Conservation (phyloP, 805 yeast genomes). For the Metschnikowia cerradonensis region DNA sequence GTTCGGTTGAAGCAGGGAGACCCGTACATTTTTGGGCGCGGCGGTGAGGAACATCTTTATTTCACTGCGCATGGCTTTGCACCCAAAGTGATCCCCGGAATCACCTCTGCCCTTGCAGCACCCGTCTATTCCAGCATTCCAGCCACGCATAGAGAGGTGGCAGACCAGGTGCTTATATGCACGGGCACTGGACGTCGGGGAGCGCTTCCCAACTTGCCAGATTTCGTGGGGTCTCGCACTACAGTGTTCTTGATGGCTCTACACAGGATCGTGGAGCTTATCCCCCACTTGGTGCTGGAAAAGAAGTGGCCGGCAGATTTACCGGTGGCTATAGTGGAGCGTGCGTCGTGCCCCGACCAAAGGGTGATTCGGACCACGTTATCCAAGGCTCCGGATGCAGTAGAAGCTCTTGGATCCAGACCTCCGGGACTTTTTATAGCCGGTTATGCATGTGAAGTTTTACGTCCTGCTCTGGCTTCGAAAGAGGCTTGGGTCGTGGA, state of each 20-base stretch:
- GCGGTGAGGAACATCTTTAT: conserved; percentile 83
- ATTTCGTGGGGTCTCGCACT: conserved; percentile 67
- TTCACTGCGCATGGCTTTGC: conserved; percentile 63
- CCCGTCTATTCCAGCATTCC: conserved; percentile 81
- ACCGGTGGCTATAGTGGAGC: conserved; percentile 83
- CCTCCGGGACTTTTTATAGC: conserved; percentile 90
- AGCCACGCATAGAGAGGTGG: conserved; percentile 86
- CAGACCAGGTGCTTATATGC: conserved; percentile 88
- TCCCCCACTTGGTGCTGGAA: conserved; percentile 40
- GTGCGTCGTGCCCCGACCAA: conserved; percentile 93
- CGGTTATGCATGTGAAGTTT: conserved; percentile 70
- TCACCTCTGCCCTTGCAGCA: conserved; percentile 86
- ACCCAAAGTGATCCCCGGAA: conserved; percentile 80
- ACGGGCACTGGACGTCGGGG: conserved; percentile 95
- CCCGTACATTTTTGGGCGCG: conserved; percentile 94
- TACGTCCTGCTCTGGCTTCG: conserved; percentile 18
- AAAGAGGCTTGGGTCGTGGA: conserved; percentile 42
- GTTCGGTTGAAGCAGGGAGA: conserved; percentile 94
- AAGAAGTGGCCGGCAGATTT: conserved; percentile 63
- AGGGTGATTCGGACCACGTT: conserved; percentile 74
- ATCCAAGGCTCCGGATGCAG: conserved; percentile 62
- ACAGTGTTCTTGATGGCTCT: conserved; percentile 87
- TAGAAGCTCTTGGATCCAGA: conserved; percentile 73
- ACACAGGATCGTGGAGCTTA: conserved; percentile 63
- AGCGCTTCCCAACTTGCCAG: conserved; percentile 72